Evolutionary conservation across 768 basidiomycete species (phyloP), one percentile per base, ranked within the genome.

Genomic region (Suillus weaverae): DNA sequence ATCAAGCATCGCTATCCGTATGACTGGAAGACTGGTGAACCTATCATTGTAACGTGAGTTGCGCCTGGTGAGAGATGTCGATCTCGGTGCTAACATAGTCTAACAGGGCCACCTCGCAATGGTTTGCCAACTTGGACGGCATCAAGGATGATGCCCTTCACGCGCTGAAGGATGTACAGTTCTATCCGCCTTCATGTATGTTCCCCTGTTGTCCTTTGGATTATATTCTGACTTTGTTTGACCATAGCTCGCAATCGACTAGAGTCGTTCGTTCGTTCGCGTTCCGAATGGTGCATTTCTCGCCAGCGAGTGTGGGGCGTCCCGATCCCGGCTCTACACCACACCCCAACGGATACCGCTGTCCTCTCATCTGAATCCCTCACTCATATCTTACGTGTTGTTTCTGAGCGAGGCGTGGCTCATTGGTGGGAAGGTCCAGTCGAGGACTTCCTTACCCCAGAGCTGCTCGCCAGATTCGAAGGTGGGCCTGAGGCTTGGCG

Each of bases 271-370:
- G 83, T 98, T 60, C 85, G 81, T 2, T 90, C 90, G 0, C 92
- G 97, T 13, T 94, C 95, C 0, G 97, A 99, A 78, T 99, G 97
- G 97, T 99, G 97, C 72, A 98, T 99, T 63, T 99, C 97, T 46
- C 90, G 97, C 7, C 97, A 99, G 72, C 90, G 97, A 36, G 91
- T 92, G 22, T 99, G 97, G 97, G 97, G 97, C 22, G 93, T 97
- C 1, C 97, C 97, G 5, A 98, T 99, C 65, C 97, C 96, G 3
- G 89, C 92, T 3, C 78, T 99, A 2, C 84, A 94, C 71, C 87
- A 90, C 71, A 73, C 81, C 7, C 78, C 81, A 13, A 87, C 87
- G 10, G 87, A 86, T 62, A 79, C 81, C 36, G 85, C 91, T 5
- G 75, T 92, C 51, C 86, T 98, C 59, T 84, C 88, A 62, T 66